Conservation (phyloP, 768 basidiomycete species). For the Tylopilus sp. region DNA sequence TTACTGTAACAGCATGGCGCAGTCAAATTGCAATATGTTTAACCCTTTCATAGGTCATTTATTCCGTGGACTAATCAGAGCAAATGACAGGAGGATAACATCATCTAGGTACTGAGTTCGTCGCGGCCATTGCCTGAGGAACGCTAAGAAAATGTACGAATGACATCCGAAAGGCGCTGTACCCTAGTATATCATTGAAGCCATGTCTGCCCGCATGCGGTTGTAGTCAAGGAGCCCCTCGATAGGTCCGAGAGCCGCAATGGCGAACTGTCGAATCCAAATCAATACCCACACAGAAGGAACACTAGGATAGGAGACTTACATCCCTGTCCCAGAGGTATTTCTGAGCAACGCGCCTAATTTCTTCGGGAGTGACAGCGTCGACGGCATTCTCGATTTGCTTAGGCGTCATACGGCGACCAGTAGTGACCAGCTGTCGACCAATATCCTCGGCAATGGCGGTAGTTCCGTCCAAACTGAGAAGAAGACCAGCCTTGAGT, state of each 20-base stretch:
- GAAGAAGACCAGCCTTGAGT: conserved; percentile 89
- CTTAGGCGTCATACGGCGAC: conserved; percentile 82
- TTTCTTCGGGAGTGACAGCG: conserved; percentile 82
- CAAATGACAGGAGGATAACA: conserved; percentile 15
- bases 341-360: conserved; percentile 92
- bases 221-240: conserved; percentile 96
- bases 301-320: conserved; percentile 30
- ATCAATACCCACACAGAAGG: conserved; percentile 1
- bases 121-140: neutral
- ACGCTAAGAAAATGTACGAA: neutral
- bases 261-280: conserved; percentile 53
- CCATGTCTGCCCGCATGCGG: conserved; percentile 81
- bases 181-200: conserved; percentile 67
- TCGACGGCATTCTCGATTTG: conserved; percentile 94
- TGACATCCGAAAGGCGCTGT: neutral
- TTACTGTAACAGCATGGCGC: too few species aligned
- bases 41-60: conserved; percentile 16
- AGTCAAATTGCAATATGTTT: too few species aligned
- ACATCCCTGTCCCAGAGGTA: conserved; percentile 98
- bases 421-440: conserved; percentile 93
- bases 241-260: conserved; percentile 85
- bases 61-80: conserved; percentile 21
- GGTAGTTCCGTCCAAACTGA: conserved; percentile 92
- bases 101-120: conserved; percentile 20
- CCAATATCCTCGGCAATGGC: conserved; percentile 98